Percentiles rank a stretch among this genome's conserved stretches.
Conservation (phyloP, 108 stramenopile species). For the Pseudonitzschia pungens region DNA sequence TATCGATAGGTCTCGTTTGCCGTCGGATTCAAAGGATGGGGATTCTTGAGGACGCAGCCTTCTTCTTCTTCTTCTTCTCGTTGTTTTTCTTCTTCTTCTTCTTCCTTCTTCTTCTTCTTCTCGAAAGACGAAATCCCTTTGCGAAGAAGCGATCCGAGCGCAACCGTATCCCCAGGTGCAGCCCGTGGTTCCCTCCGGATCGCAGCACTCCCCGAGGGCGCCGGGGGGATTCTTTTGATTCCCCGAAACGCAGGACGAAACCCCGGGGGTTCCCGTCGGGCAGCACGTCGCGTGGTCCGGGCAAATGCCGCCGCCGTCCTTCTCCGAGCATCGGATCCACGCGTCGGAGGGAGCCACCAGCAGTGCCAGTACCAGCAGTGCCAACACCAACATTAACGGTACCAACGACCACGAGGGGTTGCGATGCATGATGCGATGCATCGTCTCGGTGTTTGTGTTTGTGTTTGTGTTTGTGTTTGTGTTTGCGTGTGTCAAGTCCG, state of each 20-base stretch:
- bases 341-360: not conserved
- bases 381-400: no score
- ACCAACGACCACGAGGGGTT: no score
- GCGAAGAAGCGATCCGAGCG: constrained; percentile 2
- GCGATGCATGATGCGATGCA: no score
- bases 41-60: not conserved
- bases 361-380: not conserved
- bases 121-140: no score
- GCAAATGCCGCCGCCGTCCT: constrained; percentile 42
- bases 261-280: constrained; percentile 23
- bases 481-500: no score
- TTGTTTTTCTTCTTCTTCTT: not conserved
- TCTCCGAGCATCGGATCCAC: constrained; percentile 20
- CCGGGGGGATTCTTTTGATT: constrained; percentile 16
- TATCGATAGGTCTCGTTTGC: constrained; percentile 26
- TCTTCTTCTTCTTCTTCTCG: not conserved
- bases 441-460: no score
- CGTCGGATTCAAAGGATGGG: not conserved
- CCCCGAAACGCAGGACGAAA: constrained; percentile 40
- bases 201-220: constrained; percentile 35
- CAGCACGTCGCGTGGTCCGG: constrained; percentile 42
- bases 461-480: no score
- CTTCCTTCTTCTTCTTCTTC: not conserved
- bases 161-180: constrained; percentile 44
- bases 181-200: constrained; percentile 22